Base-by-base conservation (phyloP, 306 rosid genomes). In the Cicer chorassanicum region DNA sequence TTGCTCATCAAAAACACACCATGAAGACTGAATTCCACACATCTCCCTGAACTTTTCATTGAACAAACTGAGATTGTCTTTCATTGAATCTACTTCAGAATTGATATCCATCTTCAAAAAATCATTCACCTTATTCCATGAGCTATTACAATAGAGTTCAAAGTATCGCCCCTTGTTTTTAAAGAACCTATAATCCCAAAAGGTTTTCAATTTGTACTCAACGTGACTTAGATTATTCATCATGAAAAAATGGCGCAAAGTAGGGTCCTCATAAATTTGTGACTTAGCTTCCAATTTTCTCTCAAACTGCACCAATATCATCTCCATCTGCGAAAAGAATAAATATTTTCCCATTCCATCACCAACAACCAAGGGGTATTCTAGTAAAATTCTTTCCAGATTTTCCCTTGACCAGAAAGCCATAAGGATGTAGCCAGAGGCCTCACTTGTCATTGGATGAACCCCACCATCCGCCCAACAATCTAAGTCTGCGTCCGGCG, bases 201-300 rank as follows among this genome's bases (percentile, higher is more conserved):
- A 38, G 11, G 18, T 13, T 61, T 39, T 6, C 45, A 61, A n/a
- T n/a, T 2, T 2, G 45, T 3, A n/a, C 45, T 38, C 19, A 61
- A 61, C 6, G 0, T 7, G 11, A n/a, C 67, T n/a, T 38, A 38
- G 1, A 61, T 36, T 61, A 61, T 61, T 38, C 44, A 61, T n/a
- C 67, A 61, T 36, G 67, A 61, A 61, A 61, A 61, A 38, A 38
- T 36, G 7, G 71, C 86, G 49, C 75, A 90, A 76, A 18, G 91
- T 84, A 21, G 85, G 63, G 66, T 89, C 88, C 68, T 74, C 72
- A 39, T 86, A 93, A 64, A 59, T 79, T 83, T 85, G 85, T 34
- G 92, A 89, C 78, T 87, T 91, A 7, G 87, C 83, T 72, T 85
- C 90, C 54, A 90, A 82, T 64, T 87, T 87, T 54, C 85, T 85